Base-by-base conservation (phyloP, 306 rosid species). In the Betula pendula region DNA sequence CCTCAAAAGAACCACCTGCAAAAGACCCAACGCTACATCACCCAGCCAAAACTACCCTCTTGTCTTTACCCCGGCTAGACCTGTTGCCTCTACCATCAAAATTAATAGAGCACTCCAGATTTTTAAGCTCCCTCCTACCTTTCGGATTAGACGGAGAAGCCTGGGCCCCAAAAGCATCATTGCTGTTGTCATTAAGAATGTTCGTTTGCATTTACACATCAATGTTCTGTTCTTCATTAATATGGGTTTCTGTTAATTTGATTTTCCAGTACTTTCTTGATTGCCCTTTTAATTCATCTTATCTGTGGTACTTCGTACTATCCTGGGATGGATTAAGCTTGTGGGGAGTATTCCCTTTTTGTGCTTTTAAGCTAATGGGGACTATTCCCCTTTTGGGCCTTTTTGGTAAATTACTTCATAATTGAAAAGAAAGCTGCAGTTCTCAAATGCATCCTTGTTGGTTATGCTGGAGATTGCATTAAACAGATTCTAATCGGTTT, bases 111-210 rank as follows among this genome's bases (percentile, higher is more conserved):
- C n/a, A n/a, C n/a, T n/a, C n/a, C n/a, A n/a, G n/a, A n/a, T n/a
- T n/a, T n/a, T n/a, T n/a, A n/a, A n/a, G n/a, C n/a, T n/a, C n/a
- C n/a, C n/a, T n/a, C n/a, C n/a, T n/a, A n/a, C n/a, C n/a, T n/a
- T n/a, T n/a, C n/a, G n/a, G n/a, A n/a, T n/a, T n/a, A n/a, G n/a
- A n/a, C n/a, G n/a, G n/a, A n/a, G n/a, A n/a, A n/a, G n/a, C n/a
- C n/a, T n/a, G n/a, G n/a, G n/a, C n/a, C n/a, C 40, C 68, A 62
- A 31, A 62, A 62, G 68, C 14, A 42, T 62, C 68, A 62, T 16
- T 20, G 44, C 17, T 17, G 40, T 7, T 14, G 68, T 40, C 42
- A 31, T 31, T 62, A 38, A 38, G 42, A 62, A 31, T 62, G 42
- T 16, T 62, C 11, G 38, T 35, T 4, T 6, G 33, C 17, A 4